Evolutionary conservation across 257 asterid species (phyloP), one percentile per base, ranked within the genome.

Genomic region (Buddleja alternifolia): DNA sequence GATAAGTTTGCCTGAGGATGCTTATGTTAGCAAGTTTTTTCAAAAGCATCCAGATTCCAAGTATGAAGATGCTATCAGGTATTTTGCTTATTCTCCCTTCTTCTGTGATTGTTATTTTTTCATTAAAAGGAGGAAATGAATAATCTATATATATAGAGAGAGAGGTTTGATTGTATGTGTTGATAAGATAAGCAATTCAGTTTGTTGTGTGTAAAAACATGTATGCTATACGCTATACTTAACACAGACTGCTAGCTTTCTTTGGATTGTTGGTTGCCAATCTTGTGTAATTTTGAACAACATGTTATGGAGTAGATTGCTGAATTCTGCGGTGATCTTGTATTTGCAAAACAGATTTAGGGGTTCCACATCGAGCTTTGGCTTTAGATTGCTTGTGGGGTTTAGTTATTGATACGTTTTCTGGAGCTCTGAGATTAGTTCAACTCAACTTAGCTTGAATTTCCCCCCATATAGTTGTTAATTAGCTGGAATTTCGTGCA

Each of bases 1-100:
- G 11, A 85, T 93, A n/a, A 67, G 71, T 23, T 67, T 93, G 2
- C 96, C 99, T 2, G 99, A 90, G 81, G 99, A 93, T 81, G 70
- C 75, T 60, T 93, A 86, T 67, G 78, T 93, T 24, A 84, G 71
- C 54, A 88, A 79, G 81, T 93, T 93, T 75, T 84, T 76, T 60
- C 71, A 78, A 54, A 93, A 80, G 84, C 85, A 90, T 66, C 94
- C 92, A 8, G 85, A 87, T 60, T 82, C 97, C 7, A 85, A 73
- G 70, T 80, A 74, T 46, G 86, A 88, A 54, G 99, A 89, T 69
- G 74, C 97, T 45, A 76, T 93, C 88, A 83, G 83, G 98, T 93
- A 90, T 32, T 70, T 70, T 20, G 17, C 51, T 62, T 51, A 29
- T 46, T 20, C 73, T 57, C n/a, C n/a, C n/a, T n/a, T n/a, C 24